Evolutionary conservation across 768 basidiomycete species (phyloP).

Genomic region (Leccinum rimulosum): DNA sequence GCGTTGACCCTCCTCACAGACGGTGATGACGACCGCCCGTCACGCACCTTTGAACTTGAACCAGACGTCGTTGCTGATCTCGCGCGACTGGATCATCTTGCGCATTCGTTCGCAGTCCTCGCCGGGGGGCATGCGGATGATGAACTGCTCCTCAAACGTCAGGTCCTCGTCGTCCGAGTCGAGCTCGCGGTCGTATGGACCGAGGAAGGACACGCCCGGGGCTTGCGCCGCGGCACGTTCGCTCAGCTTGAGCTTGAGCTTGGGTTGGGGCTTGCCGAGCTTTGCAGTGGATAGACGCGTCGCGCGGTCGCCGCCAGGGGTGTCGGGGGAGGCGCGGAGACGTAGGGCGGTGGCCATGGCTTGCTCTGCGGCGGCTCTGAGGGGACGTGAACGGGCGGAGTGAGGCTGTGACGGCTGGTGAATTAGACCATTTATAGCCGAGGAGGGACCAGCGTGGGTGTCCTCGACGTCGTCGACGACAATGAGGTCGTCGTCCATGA

Average conservation of each 20-base stretch:
- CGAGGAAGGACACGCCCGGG: conserved; percentile 85
- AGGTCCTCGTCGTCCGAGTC: conserved; percentile 95
- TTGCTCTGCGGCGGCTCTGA: conserved; percentile 33
- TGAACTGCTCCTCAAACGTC: conserved; percentile 96
- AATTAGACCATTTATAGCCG: conserved; percentile 26
- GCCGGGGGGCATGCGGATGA: conserved; percentile 83
- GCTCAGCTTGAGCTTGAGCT: conserved; percentile 85
- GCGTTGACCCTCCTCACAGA: conserved; percentile 9
- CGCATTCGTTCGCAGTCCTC: conserved; percentile 76
- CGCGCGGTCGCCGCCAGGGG: conserved; percentile 44
- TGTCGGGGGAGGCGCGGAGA: conserved; percentile 29
- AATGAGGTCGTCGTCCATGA: conserved; percentile 61
- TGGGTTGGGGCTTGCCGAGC: conserved; percentile 55
- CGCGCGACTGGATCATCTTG: conserved; percentile 79
- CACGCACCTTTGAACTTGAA: conserved; percentile 93
- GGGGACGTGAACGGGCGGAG: conserved; percentile 30
- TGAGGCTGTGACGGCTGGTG: conserved; percentile 17
- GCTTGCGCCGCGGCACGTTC: conserved; percentile 79
- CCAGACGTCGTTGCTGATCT: conserved; percentile 83
- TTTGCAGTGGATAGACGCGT: conserved; percentile 56
- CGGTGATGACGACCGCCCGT: background rate
- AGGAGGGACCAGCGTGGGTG: conserved; percentile 38
- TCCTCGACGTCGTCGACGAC: conserved; percentile 58
- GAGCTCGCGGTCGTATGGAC: conserved; percentile 89
- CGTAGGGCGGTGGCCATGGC: conserved; percentile 37